A percentile compares a stretch with the other conserved stretches of the same genome.
phyloP scores from a whole-genome alignment of 208 protist genomes.

The Leishmania tropica region DNA sequence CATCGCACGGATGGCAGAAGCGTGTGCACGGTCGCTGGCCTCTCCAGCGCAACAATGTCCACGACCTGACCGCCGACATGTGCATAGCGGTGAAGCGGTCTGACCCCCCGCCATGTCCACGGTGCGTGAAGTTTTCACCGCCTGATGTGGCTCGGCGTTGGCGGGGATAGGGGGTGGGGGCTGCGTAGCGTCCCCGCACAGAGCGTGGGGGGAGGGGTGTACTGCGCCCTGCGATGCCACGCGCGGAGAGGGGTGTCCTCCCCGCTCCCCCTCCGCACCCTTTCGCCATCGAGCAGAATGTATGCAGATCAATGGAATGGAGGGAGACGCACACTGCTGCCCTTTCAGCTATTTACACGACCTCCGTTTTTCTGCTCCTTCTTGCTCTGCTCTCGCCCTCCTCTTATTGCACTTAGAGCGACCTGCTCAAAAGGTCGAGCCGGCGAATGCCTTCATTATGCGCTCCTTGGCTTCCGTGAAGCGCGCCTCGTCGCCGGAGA shows the following conservation, averaged over 20 bases:
- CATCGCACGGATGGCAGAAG: too few species aligned
- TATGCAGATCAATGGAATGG: background rate
- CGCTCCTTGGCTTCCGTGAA: slow-evolving; percentile 64
- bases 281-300: background rate
- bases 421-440: slow-evolving; percentile 12
- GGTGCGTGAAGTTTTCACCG: background rate
- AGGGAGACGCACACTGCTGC: background rate
- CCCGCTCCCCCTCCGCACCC: background rate
- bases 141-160: background rate
- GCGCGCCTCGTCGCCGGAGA: slow-evolving; percentile 57
- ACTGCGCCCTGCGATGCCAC: background rate
- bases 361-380: background rate
- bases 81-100: background rate
- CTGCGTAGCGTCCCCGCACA: background rate
- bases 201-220: background rate
- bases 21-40: background rate
- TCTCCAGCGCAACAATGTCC: background rate
- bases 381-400: background rate
- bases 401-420: background rate
- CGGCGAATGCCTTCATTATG: slow-evolving; percentile 47
- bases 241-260: background rate
- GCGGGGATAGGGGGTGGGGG: background rate
- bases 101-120: too few species aligned
- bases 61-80: background rate
- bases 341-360: background rate